Evolutionary conservation across 2,329 filamentous ascomycete genomes (phyloP), one percentile per base, ranked within the genome.

Genomic region (Monilinia vaccinii-corymbosi): DNA sequence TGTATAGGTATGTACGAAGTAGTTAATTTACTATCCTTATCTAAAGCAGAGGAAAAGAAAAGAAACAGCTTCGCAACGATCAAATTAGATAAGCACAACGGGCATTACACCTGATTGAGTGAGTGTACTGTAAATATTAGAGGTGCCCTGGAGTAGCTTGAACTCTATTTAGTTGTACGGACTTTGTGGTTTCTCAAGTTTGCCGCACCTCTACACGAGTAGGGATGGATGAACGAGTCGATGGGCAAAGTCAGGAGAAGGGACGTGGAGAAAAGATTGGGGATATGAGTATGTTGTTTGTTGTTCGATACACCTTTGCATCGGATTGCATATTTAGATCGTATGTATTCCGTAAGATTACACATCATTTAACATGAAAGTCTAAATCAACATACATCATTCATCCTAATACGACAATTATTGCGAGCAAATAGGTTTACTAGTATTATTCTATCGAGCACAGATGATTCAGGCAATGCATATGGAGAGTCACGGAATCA

Each of bases 31-130:
- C 49, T 58, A 49, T 40, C 34, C 18, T 56, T 60, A 47, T 38
- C 53, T 51, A 40, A 32, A 28, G 25, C 42, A 18, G 51, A 56
- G 31, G 50, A 42, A 42, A 47, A 31, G 61, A 46, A 40, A n/a
- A 31, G 61, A 46, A 40, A n/a, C 40, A 25, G 13, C 47, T 57
- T 53, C 34, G 58, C 48, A 55, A 34, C 51, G 32, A 44, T 53
- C 23, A 31, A 49, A 45, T 32, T 42, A 48, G 56, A 34, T n/a
- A 48, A 47, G 53, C 52, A 58, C 44, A 36, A 34, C 59, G 40
- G 40, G 57, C 61, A 64, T 61, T 60, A 31, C 51, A 60, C 44
- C 50, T 21, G 28, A 50, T 44, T 52, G 38, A 40, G 6, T 56
- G 31, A 14, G 16, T 14, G 32, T n/a, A 32, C 7, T 53, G 16